Conservation (phyloP, 2,329 filamentous ascomycete genomes). For the Calonectria leucothoes region DNA sequence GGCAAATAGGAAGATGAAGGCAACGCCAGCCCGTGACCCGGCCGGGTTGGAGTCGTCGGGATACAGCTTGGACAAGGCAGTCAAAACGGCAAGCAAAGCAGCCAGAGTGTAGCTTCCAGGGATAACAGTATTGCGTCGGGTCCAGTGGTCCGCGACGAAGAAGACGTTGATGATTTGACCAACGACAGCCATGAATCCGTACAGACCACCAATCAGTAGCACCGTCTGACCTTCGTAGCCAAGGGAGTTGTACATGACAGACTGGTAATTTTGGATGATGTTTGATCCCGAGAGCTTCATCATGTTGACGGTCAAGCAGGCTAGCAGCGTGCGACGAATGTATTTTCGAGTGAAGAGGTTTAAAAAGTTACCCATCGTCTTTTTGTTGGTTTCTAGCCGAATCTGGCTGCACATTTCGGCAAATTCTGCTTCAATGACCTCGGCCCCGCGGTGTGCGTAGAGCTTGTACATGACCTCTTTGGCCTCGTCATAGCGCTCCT, state of each 20-base stretch:
- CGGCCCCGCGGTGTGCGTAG: conserved; percentile 15
- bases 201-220: conserved; percentile 60
- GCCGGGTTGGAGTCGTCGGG: conserved; percentile 30
- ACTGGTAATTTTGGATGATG: conserved; percentile 49
- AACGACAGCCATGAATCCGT: conserved; percentile 47
- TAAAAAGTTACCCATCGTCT: not conserved
- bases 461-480: conserved; percentile 23
- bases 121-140: conserved; percentile 30
- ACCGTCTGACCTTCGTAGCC: conserved; percentile 60
- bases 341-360: conserved; percentile 44
- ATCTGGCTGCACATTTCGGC: conserved; percentile 24
- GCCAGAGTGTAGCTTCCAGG: conserved; percentile 15
- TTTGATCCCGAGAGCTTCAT: conserved; percentile 44
- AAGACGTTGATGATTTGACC: conserved; percentile 47
- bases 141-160: conserved; percentile 45
- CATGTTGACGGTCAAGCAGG: conserved; percentile 45
- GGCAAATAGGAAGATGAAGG: conserved; percentile 48
- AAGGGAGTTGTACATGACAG: conserved; percentile 53
- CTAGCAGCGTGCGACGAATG: conserved; percentile 41
- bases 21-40: conserved; percentile 42
- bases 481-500: conserved; percentile 23
- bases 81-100: conserved; percentile 12
- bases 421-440: conserved; percentile 23
- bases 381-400: conserved; percentile 16
- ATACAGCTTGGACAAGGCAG: conserved; percentile 18